Conservation (phyloP, 495 filamentous ascomycete species). For the Stereocaulon alpinum region DNA sequence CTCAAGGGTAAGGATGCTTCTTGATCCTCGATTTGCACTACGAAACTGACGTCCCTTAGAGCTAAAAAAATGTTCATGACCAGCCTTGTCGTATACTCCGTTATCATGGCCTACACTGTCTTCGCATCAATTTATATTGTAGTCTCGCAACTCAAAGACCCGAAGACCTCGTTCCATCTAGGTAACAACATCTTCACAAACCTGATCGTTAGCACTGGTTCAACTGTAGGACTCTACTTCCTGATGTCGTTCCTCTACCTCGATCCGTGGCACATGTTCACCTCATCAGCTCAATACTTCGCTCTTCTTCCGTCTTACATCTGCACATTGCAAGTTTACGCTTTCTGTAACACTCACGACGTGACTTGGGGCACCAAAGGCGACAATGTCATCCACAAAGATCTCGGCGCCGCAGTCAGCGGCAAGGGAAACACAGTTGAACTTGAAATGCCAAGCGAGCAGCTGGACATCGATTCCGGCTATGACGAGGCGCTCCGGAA, state of each 20-base stretch:
- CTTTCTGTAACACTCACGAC: conserved; percentile 99
- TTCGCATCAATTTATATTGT: conserved; percentile 84
- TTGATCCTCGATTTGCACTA: neutral
- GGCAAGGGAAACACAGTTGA: conserved; percentile 66
- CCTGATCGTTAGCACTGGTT: conserved; percentile 78
- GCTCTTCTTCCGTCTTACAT: conserved; percentile 85
- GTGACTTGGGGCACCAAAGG: conserved; percentile 99
- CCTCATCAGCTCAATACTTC: conserved; percentile 86
- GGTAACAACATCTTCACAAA: conserved; percentile 90
- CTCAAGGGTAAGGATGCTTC: conserved; percentile 58
- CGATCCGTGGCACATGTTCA: conserved; percentile 99
- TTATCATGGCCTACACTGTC: conserved; percentile 95
- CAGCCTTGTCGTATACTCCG: conserved; percentile 73
- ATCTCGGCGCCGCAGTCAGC: conserved; percentile 73
- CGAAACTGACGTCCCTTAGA: conserved; percentile 24
- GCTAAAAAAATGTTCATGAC: conserved; percentile 84
- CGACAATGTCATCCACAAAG: conserved; percentile 85
- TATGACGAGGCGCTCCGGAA: conserved; percentile 97
- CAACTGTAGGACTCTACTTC: conserved; percentile 91
- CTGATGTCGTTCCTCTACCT: conserved; percentile 92
- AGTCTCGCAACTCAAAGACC: conserved; percentile 58
- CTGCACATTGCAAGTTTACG: conserved; percentile 95
- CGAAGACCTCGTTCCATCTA: conserved; percentile 41
- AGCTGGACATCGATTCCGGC: conserved; percentile 94
- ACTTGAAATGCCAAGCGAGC: conserved; percentile 93